Percentiles rank a stretch among this genome's conserved stretches.
Evolutionary conservation across 257 asterid genomes (phyloP).

Genomic region (Solanum rostratum): DNA sequence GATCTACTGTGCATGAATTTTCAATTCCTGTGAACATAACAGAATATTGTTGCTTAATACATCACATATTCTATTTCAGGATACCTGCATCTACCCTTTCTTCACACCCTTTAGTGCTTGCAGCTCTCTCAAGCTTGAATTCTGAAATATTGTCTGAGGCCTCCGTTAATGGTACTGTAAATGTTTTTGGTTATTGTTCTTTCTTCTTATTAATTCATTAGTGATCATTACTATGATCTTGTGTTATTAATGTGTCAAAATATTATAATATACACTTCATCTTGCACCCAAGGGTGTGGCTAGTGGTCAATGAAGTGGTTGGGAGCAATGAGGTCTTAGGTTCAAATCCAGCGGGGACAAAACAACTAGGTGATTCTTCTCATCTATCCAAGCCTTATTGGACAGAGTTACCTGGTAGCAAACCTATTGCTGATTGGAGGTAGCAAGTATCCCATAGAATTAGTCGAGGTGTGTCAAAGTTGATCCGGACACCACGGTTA

Average conservation of each 20-base stretch:
- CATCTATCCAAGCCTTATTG: too few relatives aligned
- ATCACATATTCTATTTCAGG: constrained; percentile 42
- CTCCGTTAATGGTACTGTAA: constrained; percentile 72
- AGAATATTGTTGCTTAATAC: neutral
- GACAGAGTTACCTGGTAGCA: too few relatives aligned
- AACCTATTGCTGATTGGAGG: too few relatives aligned
- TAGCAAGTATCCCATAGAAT: too few relatives aligned
- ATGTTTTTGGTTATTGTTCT: constrained; percentile 10
- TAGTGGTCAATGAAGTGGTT: too few relatives aligned
- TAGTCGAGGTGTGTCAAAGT: too few relatives aligned
- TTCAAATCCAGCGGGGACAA: too few relatives aligned
- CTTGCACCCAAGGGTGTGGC: neutral
- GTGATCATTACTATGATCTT: neutral
- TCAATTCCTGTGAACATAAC: neutral
- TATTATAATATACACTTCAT: neutral
- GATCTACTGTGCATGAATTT: neutral
- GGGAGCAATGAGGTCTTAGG: too few relatives aligned
- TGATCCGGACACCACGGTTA: too few relatives aligned
- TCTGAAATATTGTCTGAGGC: constrained; percentile 79
- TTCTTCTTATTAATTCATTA: neutral
- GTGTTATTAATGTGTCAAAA: neutral
- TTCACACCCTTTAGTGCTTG: constrained; percentile 77
- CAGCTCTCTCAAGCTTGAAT: constrained; percentile 87
- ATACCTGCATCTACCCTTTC: constrained; percentile 83
- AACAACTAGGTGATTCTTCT: too few relatives aligned